Evolutionary conservation across 2,329 filamentous ascomycete species (phyloP).

Genomic region (Colletotrichum sp.): DNA sequence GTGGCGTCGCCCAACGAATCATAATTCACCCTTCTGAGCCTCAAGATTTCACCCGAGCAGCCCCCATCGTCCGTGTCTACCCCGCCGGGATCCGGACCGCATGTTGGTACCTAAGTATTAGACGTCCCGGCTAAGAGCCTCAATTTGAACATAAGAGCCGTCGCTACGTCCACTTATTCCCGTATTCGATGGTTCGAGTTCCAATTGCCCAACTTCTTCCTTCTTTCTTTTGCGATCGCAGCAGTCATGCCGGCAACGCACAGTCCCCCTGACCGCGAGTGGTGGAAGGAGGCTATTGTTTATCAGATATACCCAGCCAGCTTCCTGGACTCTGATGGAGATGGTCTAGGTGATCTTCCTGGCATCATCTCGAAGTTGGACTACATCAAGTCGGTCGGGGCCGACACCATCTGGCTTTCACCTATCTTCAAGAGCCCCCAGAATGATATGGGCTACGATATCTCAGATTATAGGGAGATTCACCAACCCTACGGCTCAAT

Average conservation of each 20-base stretch:
- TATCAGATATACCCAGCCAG: conserved; percentile 61
- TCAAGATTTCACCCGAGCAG: not conserved
- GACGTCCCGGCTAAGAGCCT: not conserved
- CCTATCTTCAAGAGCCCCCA: conserved; percentile 47
- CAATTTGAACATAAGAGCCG: not conserved
- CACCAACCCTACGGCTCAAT: conserved; percentile 65
- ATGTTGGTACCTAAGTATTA: not conserved
- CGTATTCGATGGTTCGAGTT: not conserved
- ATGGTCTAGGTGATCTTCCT: conserved; percentile 27
- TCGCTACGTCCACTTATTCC: not conserved
- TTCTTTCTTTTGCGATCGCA: not conserved
- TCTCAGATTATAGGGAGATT: conserved; percentile 58
- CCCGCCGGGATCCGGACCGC: not conserved
- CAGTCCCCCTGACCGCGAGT: conserved; percentile 26
- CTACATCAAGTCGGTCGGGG: conserved; percentile 28
- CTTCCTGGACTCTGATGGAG: conserved; percentile 26
- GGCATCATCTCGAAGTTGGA: conserved; percentile 30
- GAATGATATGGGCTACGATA: conserved; percentile 70
- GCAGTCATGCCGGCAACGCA: not conserved
- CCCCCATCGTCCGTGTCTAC: not conserved
- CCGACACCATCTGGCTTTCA: conserved; percentile 26
- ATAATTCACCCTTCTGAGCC: conserved; percentile 4
- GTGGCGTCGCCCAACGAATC: not conserved
- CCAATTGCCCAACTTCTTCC: not conserved
- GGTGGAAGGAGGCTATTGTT: conserved; percentile 61